phyloP scores from a whole-genome alignment of 2,329 filamentous ascomycete genomes.

The Fonsecaea multimorphosa region DNA sequence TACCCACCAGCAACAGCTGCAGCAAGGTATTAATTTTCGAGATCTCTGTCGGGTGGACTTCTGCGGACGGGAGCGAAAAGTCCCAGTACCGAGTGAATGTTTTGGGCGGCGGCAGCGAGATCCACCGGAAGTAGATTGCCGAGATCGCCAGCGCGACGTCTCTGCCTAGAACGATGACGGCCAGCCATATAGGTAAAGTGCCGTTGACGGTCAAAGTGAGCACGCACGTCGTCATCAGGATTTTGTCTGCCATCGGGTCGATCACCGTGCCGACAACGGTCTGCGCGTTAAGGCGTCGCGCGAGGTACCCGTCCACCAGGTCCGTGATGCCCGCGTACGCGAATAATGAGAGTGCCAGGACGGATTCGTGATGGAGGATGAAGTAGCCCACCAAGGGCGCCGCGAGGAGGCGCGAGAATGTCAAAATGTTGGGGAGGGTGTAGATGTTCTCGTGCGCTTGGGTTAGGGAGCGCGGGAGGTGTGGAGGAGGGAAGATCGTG shows the following conservation, averaged over 20 bases:
- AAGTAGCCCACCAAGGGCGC: constrained; percentile 88
- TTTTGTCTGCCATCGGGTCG: constrained; percentile 96
- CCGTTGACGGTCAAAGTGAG: constrained; percentile 84
- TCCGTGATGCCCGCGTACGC: constrained; percentile 91
- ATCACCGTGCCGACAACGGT: constrained; percentile 95
- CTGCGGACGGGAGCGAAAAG: constrained; percentile 74
- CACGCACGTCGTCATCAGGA: constrained; percentile 90
- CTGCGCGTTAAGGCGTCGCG: constrained; percentile 81
- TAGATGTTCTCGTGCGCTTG: constrained; percentile 84
- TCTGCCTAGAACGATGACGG: constrained; percentile 85
- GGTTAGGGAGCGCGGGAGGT: constrained; percentile 46
- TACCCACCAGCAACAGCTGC: constrained; percentile 84
- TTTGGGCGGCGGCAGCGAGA: constrained; percentile 90
- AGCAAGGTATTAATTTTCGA: constrained; percentile 84
- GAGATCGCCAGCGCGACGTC: constrained; percentile 82
- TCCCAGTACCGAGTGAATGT: constrained; percentile 96
- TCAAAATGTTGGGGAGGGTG: constrained; percentile 93
- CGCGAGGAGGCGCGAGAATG: constrained; percentile 80
- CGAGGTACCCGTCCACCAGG: constrained; percentile 91
- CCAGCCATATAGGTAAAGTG: constrained; percentile 86
- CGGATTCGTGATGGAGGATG: constrained; percentile 80
- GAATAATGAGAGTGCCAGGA: constrained; percentile 82
- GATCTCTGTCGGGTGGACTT: constrained; percentile 53
- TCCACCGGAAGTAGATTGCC: constrained; percentile 95
- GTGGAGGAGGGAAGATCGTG: constrained; percentile 37